Base-by-base conservation (phyloP, 164 flowering plant genomes). In the Taxillus chinensis region DNA sequence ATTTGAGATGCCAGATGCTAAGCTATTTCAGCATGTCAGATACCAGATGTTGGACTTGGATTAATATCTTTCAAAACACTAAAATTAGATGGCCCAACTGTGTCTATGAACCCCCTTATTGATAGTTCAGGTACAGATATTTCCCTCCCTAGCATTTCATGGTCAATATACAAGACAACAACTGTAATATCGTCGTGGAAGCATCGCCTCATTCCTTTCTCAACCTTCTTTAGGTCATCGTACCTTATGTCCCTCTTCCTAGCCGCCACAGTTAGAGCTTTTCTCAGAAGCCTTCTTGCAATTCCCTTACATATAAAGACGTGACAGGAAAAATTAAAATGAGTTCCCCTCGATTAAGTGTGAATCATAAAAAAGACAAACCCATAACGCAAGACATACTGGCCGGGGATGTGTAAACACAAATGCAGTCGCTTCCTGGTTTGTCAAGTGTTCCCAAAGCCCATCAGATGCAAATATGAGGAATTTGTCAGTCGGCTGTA, bases 401-500 rank as follows among this genome's bases (percentile, higher is more conserved):
- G 61, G 45, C 67, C 90, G 79, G 2, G 92, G 87, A 66, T 68
- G 60, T 2, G 75, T 82, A 52, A 69, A 11, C 45, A 92, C 93
- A 7, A 87, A 78, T 49, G 86, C 86, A 37, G 66, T 96, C 12
- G 88, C 98, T 68, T 83, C 76, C 70, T 87, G 82, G 63, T 86
- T 82, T 10, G 86, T 71, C 72, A 89, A 0, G 46, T 79, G 85
- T 45, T 89, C 95, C 98, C 98, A 91, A 3, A 91, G 87, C 13
- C 96, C 98, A 74, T 89, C 98, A 55, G 96, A 89, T 56, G 95
- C 98, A 80, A 87, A 89, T 55, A 92, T 83, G 41, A 92, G 12
- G 60, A 89, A 92, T 41, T 74, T 79, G 60, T 89, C 96, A 55
- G 67, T 71, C 13, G 88, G 75, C 46, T 50, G 62, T 38, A 92